Percentiles rank a stretch among this genome's conserved stretches.
Conservation (phyloP, 1,284 basidiomycete species). For the Ustilago nuda region DNA sequence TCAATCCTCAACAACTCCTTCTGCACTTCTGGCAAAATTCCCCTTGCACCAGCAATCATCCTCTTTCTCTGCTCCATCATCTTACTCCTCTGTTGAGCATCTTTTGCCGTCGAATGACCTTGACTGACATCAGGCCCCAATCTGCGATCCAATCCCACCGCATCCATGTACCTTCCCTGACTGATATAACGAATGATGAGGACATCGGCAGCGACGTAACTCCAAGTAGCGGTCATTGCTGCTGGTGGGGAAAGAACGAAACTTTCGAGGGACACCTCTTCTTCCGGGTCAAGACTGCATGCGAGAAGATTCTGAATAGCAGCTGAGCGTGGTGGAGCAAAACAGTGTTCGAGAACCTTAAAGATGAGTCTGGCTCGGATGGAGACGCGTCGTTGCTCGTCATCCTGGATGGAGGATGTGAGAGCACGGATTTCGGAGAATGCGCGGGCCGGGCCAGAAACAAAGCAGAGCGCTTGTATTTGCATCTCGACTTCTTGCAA, state of each 20-base stretch:
- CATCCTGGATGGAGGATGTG: slow-evolving; percentile 32
- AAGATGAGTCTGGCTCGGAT: slow-evolving; percentile 45
- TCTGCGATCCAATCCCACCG: slow-evolving; percentile 57
- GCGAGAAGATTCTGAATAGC: slow-evolving; percentile 54
- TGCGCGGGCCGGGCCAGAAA: slow-evolving; percentile 39
- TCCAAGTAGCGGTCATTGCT: slow-evolving; percentile 49
- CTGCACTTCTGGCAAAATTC: slow-evolving; percentile 55
- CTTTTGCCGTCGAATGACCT: slow-evolving; percentile 35
- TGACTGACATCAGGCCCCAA: slow-evolving; percentile 50
- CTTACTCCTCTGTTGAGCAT: slow-evolving; percentile 37
- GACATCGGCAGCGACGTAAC: slow-evolving; percentile 55
- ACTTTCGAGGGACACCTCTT: slow-evolving; percentile 46
- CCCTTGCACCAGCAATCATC: slow-evolving; percentile 48
- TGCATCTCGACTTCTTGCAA: slow-evolving; percentile 47
- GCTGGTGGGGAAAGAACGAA: slow-evolving; percentile 47
- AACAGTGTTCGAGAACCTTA: slow-evolving; percentile 53
- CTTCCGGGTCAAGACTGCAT: slow-evolving; percentile 45
- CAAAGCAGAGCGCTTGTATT: slow-evolving; percentile 45
- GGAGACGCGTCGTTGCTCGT: slow-evolving; percentile 34
- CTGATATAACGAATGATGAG: slow-evolving; percentile 58
- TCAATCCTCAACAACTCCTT: slow-evolving; percentile 53
- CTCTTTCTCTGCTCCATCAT: slow-evolving; percentile 53
- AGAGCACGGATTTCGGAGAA: slow-evolving; percentile 39
- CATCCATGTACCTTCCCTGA: slow-evolving; percentile 61
- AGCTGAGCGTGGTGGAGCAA: slow-evolving; percentile 49